Evolutionary conservation across 768 basidiomycete species (phyloP), one percentile per base, ranked within the genome.

Genomic region (Boletus patriciae): DNA sequence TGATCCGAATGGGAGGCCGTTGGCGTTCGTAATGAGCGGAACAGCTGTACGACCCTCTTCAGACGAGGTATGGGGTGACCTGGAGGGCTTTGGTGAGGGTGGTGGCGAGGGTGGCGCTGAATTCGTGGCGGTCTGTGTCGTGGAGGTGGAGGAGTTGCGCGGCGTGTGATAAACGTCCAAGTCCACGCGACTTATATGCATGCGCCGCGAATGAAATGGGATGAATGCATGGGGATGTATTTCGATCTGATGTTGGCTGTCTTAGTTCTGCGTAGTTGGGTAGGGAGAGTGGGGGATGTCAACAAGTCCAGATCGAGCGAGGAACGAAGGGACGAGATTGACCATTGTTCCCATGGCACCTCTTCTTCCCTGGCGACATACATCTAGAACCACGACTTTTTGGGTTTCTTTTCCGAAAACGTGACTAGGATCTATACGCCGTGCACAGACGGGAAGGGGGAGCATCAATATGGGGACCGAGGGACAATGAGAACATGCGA

Each of bases 321-420:
- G 38, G 31, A 40, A 46, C 38, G n/a, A 15, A 36, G 44, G 44
- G 6, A 19, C 12, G 44, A 23, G 25, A 62, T 76, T 7, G 13
- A 90, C 91, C 91, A 93, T 72, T 90, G 85, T 68, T 93, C 92
- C 91, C 91, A 93, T 50, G 90, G 84, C 15, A 92, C 83, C 25
- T 92, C 89, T 67, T 93, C 91, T 73, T 93, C 88, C 2, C 80
- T n/a, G n/a, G n/a, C 85, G 62, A 80, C 77, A 40, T 85, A 85
- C 12, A 83, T 81, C 50, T 80, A 80, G 62, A 91, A 89, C 90
- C 90, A 92, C 16, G 83, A 81, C 71, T 90, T 92, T 72, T 86
- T 87, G 11, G 83, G 82, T 46, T 83, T 80, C 68, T 86, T 88
- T 68, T 92, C 90, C 2, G 88, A 87, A 59, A 93, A 84, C 0